phyloP scores from a whole-genome alignment of 768 basidiomycete species.

The Boletus barrowsii region DNA sequence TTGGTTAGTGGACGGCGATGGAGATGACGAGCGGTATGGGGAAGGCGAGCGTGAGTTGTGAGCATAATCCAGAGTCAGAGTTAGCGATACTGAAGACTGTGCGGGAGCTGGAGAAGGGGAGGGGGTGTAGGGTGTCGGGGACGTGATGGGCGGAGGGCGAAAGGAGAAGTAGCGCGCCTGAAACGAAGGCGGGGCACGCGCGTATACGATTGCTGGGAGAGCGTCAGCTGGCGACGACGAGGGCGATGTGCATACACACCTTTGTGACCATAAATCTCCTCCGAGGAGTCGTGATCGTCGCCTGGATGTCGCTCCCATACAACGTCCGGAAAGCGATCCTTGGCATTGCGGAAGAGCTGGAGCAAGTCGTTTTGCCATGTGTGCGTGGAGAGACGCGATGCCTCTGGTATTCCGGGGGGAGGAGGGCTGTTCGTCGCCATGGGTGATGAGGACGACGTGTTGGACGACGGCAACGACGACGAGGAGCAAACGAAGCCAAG shows the following conservation, averaged over 20 bases:
- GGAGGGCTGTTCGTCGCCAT: slow-evolving; percentile 29
- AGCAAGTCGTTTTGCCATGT: slow-evolving; percentile 83
- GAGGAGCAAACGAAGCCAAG: slow-evolving; percentile 4
- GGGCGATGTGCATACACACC: slow-evolving; percentile 45
- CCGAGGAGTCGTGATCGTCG: slow-evolving; percentile 46
- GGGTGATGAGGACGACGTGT: slow-evolving; percentile 23
- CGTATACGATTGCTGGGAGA: slow-evolving; percentile 81
- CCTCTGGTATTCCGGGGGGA: slow-evolving; percentile 44
- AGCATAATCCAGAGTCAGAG: slow-evolving; percentile 41
- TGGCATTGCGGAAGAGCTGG: slow-evolving; percentile 74
- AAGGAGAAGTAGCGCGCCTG: slow-evolving; percentile 87
- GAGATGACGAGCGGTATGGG: slow-evolving; percentile 44
- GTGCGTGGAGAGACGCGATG: slow-evolving; percentile 61
- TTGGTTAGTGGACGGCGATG: slow-evolving; percentile 41
- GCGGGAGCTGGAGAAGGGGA: slow-evolving; percentile 52
- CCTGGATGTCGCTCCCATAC: slow-evolving; percentile 80
- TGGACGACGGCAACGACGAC: slow-evolving; percentile 18
- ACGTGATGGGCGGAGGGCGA: slow-evolving; percentile 51
- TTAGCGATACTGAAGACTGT: slow-evolving; percentile 61
- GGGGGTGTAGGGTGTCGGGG: slow-evolving; percentile 48
- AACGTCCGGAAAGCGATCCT: slow-evolving; percentile 93
- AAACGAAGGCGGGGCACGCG: slow-evolving; percentile 89
- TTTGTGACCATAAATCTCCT: slow-evolving; percentile 90
- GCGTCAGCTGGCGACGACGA: neutral
- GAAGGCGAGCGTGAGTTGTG: slow-evolving; percentile 45